Evolutionary conservation across 1,139 yeast genomes (phyloP).

Genomic region (Hemisphaericaspora lyxosophila): DNA sequence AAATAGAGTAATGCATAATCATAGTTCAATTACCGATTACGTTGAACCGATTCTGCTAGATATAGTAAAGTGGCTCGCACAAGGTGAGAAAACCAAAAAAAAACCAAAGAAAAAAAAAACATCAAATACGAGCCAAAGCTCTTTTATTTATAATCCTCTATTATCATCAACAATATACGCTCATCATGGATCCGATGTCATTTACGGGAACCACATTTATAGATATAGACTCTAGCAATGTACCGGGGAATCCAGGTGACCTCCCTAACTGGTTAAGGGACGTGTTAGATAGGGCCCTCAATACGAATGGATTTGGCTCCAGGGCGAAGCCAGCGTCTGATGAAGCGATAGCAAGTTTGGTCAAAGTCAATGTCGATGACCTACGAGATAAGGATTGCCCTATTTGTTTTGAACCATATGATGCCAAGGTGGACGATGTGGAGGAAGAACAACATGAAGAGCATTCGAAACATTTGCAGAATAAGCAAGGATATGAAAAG

Average conservation of each 20-base stretch:
- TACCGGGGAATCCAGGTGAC: slow-evolving; percentile 15
- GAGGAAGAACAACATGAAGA: neutral
- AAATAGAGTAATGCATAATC: neutral
- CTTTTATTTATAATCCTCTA: neutral
- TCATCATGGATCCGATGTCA: slow-evolving; percentile 17
- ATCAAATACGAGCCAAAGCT: neutral
- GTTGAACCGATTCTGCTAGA: too few relatives aligned
- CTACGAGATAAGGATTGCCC: slow-evolving; percentile 36
- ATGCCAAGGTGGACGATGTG: slow-evolving; percentile 6
- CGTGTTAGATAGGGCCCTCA: slow-evolving; percentile 37
- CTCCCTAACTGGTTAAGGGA: slow-evolving; percentile 43
- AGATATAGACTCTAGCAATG: slow-evolving; percentile 30
- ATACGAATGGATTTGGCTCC: slow-evolving; percentile 26
- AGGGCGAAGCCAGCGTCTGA: slow-evolving; percentile 37
- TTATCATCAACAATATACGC: neutral
- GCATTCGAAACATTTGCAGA: slow-evolving; percentile 1
- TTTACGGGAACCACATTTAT: slow-evolving; percentile 23
- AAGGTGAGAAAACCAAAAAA: too few relatives aligned
- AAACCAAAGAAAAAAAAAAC: too few relatives aligned
- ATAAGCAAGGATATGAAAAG: neutral
- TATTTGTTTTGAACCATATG: slow-evolving; percentile 43
- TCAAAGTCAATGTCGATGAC: slow-evolving; percentile 22
- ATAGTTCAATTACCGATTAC: too few relatives aligned
- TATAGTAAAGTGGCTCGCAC: too few relatives aligned
- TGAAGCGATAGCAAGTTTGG: slow-evolving; percentile 39